Base-by-base conservation (phyloP, 2,329 filamentous ascomycete species). In the Aschersonia sp. region DNA sequence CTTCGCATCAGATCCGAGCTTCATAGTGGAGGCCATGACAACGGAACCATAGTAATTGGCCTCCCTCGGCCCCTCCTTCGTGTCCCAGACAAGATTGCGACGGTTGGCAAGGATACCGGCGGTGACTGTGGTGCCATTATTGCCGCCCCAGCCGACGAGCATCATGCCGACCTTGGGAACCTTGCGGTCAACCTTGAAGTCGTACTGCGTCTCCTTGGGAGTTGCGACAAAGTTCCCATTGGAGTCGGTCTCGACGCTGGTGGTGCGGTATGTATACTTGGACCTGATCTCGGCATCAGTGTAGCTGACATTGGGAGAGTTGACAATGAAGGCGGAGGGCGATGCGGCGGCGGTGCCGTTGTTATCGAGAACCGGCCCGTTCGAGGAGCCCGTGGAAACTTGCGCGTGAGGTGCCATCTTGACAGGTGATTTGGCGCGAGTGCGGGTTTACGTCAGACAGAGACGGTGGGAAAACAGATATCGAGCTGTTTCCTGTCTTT, bases 41-140 rank as follows among this genome's bases (percentile, higher is more conserved):
- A 97, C 80, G 49, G 92, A 98, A 59, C 92, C 92, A 66, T 95
- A 98, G 79, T 97, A 98, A 72, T 98, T 98, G 68, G 92, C 84
- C 54, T 78, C 73, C 54, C 81, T 87, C 56, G 77, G 71, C 47
- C 89, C 89, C 67, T 95, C 87, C 61, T 90, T 89, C 59, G 92
- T 97, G 54, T 95, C 87, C 92, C 92, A 98, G 52, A 74, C 72
- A 50, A 97, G 77, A 50, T 79, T 76, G 57, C 83, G 85, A 63
- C 87, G 85, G 71, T 98, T 98, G 68, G 90, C 92, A 63, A 98
- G 77, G 68, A 98, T 94, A 65, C 90, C 92, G 52, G 92, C 92
- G 50, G 92, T 97, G 52, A 98, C 87, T 49, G 92, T 98, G 55
- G 87, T 87, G 55, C 92, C 92, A 64, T 98, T 98, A 79, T 98